A percentile compares a stretch with the other conserved stretches of the same genome.
Evolutionary conservation across 345 rosid genomes (phyloP).

Genomic region (Pelargonium nanum): DNA sequence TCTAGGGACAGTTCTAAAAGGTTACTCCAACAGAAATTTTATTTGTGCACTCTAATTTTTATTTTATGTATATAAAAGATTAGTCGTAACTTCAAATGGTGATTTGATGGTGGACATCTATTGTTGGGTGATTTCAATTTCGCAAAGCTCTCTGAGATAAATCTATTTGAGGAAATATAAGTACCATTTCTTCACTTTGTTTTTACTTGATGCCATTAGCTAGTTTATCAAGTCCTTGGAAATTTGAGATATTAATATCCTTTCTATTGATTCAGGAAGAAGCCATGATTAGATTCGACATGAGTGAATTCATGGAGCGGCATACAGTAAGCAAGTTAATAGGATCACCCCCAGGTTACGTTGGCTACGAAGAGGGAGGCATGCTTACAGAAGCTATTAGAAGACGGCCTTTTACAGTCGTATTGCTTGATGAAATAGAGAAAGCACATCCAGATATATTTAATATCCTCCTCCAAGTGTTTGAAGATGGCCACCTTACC

Average conservation of each 20-base stretch:
- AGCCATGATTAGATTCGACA: conserved; percentile 91
- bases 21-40: too few relatives aligned
- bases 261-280: conserved; percentile 47
- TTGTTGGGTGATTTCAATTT: too few relatives aligned
- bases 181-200: too few relatives aligned
- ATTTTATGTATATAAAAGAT: too few relatives aligned
- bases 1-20: too few relatives aligned
- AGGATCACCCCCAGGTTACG: conserved; percentile 94
- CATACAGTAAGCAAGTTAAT: conserved; percentile 90
- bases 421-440: conserved; percentile 83
- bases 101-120: too few relatives aligned
- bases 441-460: conserved; percentile 96
- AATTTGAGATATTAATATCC: conserved; percentile 8
- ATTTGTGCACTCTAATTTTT: too few relatives aligned
- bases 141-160: too few relatives aligned
- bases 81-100: too few relatives aligned
- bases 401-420: conserved; percentile 76
- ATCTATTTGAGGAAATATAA: too few relatives aligned
- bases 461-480: conserved; percentile 89
- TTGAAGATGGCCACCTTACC: conserved; percentile 96
- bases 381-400: conserved; percentile 92
- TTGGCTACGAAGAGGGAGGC: conserved; percentile 91
- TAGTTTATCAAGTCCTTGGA: background rate
- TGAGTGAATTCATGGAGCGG: conserved; percentile 99
- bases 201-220: background rate